Evolutionary conservation across 768 basidiomycete species (phyloP).

Genomic region (Hericium coralloides): DNA sequence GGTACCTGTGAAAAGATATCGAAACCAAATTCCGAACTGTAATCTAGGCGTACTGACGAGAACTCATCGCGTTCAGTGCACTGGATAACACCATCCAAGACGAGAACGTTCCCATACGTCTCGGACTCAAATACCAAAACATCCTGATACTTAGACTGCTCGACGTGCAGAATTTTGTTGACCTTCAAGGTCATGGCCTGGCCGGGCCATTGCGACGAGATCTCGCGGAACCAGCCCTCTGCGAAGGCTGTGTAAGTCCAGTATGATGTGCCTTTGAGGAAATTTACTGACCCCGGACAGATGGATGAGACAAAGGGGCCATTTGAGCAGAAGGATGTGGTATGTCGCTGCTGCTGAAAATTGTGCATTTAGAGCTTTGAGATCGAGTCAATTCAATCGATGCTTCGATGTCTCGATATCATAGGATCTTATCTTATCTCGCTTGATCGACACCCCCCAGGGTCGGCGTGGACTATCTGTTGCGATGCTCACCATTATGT

Average conservation of each 20-base stretch:
- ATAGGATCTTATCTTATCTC: neutral
- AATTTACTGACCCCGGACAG: constrained; percentile 23
- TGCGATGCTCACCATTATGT: neutral
- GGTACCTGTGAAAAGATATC: constrained; percentile 50
- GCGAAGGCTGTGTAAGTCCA: neutral
- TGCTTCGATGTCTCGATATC: neutral
- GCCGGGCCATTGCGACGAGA: constrained; percentile 93
- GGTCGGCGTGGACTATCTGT: too few relatives aligned
- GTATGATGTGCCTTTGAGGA: neutral
- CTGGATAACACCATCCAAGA: constrained; percentile 93
- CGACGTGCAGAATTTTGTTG: constrained; percentile 88
- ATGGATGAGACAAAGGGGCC: constrained; percentile 30
- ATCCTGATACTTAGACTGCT: constrained; percentile 91
- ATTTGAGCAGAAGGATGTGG: constrained; percentile 12
- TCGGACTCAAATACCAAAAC: constrained; percentile 96
- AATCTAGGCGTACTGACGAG: constrained; percentile 51
- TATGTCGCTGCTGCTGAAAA: too few relatives aligned
- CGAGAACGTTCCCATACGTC: constrained; percentile 94
- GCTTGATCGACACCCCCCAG: too few relatives aligned
- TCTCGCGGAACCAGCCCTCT: constrained; percentile 97
- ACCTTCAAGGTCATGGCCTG: constrained; percentile 97
- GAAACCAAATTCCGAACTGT: neutral
- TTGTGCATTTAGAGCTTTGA: too few relatives aligned
- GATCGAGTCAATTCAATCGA: too few relatives aligned
- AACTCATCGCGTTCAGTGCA: constrained; percentile 99